phyloP scores from a whole-genome alignment of 108 stramenopile genomes.

The Cyclotella choctawhatcheeana region DNA sequence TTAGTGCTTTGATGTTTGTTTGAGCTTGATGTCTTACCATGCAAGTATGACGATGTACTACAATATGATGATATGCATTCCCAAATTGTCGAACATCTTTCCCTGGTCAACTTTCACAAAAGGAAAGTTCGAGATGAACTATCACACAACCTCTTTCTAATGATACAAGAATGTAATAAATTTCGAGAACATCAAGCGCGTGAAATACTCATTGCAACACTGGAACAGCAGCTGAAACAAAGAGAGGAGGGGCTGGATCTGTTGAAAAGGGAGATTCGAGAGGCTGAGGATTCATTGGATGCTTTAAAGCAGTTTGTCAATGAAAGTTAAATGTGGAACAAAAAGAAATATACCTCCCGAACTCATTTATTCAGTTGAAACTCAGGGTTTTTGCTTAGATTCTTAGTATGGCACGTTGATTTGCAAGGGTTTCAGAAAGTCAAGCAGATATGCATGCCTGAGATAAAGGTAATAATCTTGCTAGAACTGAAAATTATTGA shows the following conservation, averaged over 20 bases:
- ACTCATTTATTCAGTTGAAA: too few species aligned
- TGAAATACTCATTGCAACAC: slow-evolving; percentile 73
- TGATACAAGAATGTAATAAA: slow-evolving; percentile 91
- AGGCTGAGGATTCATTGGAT: slow-evolving; percentile 50
- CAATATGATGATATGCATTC: not conserved
- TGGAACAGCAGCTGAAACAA: slow-evolving; percentile 73
- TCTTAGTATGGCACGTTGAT: too few species aligned
- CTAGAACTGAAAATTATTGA: too few species aligned
- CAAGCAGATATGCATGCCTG: too few species aligned
- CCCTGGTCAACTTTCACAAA: not conserved
- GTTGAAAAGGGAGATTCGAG: slow-evolving; percentile 33
- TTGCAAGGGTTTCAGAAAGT: too few species aligned
- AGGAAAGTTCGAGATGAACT: slow-evolving; percentile 81
- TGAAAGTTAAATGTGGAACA: too few species aligned
- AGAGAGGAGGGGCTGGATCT: slow-evolving; percentile 47
- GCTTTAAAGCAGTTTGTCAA: slow-evolving; percentile 29
- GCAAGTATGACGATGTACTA: not conserved
- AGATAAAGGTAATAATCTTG: too few species aligned
- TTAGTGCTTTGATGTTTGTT: not conserved
- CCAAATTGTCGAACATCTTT: not conserved
- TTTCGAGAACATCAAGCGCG: slow-evolving; percentile 90
- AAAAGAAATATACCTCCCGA: too few species aligned
- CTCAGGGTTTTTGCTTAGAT: too few species aligned
- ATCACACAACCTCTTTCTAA: slow-evolving; percentile 82
- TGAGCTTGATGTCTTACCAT: not conserved